A percentile compares a stretch with the other conserved stretches of the same genome.
Conservation (phyloP, 352 stramenopile genomes). For the Pythium oligandrum region DNA sequence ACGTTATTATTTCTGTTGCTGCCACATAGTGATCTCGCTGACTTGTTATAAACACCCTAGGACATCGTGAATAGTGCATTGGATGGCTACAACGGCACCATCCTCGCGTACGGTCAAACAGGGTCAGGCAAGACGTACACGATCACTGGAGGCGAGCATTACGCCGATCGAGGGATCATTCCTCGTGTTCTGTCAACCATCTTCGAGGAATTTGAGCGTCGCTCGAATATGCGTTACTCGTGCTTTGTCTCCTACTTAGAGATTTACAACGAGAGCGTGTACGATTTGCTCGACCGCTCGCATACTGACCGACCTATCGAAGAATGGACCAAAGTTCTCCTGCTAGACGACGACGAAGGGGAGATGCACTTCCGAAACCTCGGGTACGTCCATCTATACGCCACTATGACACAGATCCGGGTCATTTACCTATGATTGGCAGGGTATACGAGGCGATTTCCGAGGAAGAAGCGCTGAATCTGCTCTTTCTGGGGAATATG, state of each 20-base stretch:
- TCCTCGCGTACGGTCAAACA: slow-evolving; percentile 68
- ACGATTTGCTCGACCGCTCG: slow-evolving; percentile 89
- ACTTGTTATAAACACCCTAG: slow-evolving; percentile 7
- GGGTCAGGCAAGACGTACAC: slow-evolving; percentile 77
- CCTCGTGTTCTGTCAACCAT: slow-evolving; percentile 90
- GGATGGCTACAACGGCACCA: slow-evolving; percentile 72
- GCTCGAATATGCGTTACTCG: slow-evolving; percentile 54
- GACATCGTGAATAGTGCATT: slow-evolving; percentile 70
- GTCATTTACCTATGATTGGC: too few relatives aligned
- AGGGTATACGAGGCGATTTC: slow-evolving; percentile 69
- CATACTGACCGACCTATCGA: slow-evolving; percentile 73
- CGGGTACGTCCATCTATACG: slow-evolving; percentile 12
- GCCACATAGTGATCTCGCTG: too few relatives aligned
- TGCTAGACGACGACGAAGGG: slow-evolving; percentile 74
- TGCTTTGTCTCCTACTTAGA: slow-evolving; percentile 95
- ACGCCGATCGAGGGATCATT: slow-evolving; percentile 94
- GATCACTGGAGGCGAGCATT: slow-evolving; percentile 86
- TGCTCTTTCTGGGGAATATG: slow-evolving; percentile 95
- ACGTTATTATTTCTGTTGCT: too few relatives aligned
- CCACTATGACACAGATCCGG: too few relatives aligned
- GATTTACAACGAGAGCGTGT: slow-evolving; percentile 96
- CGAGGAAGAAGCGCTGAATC: slow-evolving; percentile 93
- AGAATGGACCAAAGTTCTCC: slow-evolving; percentile 72
- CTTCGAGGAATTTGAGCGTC: slow-evolving; percentile 82
- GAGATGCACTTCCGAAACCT: slow-evolving; percentile 82